Evolutionary conservation across 495 filamentous ascomycete species (phyloP), one percentile per base, ranked within the genome.

Genomic region (Ramalina peruviana): DNA sequence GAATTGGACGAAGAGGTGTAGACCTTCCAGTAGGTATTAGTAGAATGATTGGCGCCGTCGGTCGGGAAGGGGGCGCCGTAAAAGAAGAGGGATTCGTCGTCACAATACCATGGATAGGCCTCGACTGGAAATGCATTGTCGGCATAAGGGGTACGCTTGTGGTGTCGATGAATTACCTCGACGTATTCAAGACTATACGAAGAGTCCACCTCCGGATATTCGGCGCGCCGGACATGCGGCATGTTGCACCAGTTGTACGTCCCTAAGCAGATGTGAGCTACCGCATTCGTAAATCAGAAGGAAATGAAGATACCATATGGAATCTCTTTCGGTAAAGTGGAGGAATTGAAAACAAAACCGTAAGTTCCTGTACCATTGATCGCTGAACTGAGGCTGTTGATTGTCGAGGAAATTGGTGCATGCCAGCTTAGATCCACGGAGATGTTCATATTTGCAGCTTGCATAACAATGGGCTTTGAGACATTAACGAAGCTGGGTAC

Each of bases 191-290:
- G 66, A 49, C 73, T 62, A 56, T 76, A 83, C 27, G 65, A 68
- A 5, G 55, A 49, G 19, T 60, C 36, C 40, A 72, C 67, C 39
- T 60, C 66, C 17, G 67, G 59, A 55, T 85, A 86, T 52, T 81
- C 76, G 3, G 56, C 55, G 40, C 47, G 54, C 12, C 79, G 68
- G n/a, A 81, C 76, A 63, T 85, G 82, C 12, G 82, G 82, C 81
- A 84, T 86, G 55, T 85, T 83, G 60, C 82, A 86, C 73, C 76
- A 86, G 57, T 84, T 81, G 63, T 84, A 85, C 20, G 40, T 19
- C 30, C 27, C 55, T 48, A 56, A 48, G 23, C 33, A 46, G 6
- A 11, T 20, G 11, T 54, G 42, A 27, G 49, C 77, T 79, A 30
- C 49, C 13, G 59, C 60, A 33, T 2, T 33, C 7, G 7, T 10